Evolutionary conservation across 2,329 filamentous ascomycete genomes (phyloP).

Genomic region (Botrytis medusae): DNA sequence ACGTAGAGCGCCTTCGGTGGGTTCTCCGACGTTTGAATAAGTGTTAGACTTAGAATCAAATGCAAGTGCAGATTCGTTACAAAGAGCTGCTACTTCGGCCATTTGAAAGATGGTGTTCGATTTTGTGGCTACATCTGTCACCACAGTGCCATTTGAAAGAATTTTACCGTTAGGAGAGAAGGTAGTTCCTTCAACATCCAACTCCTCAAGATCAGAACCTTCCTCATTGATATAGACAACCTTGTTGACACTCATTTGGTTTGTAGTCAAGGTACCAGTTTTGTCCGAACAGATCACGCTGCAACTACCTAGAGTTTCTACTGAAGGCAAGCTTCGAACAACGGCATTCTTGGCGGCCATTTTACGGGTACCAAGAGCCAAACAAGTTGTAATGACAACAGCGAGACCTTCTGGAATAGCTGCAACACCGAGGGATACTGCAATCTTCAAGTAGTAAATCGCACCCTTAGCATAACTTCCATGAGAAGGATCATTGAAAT

Average conservation of each 20-base stretch:
- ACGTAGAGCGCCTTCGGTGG: constrained; percentile 90
- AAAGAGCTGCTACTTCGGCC: constrained; percentile 69
- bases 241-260: constrained; percentile 98
- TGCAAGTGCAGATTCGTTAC: constrained; percentile 83
- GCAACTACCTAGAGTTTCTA: constrained; percentile 97
- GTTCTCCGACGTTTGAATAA: constrained; percentile 85
- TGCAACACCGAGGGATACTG: constrained; percentile 94
- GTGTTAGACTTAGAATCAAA: constrained; percentile 74
- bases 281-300: constrained; percentile 99
- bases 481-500: constrained; percentile 93
- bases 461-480: constrained; percentile 94
- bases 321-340: constrained; percentile 91
- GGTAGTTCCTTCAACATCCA: constrained; percentile 89
- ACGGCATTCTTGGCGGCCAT: constrained; percentile 99
- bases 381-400: constrained; percentile 97
- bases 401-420: constrained; percentile 97
- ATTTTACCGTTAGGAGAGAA: constrained; percentile 83
- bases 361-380: constrained; percentile 93
- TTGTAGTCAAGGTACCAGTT: constrained; percentile 95
- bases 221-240: constrained; percentile 77
- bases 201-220: constrained; percentile 75
- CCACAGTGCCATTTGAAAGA: constrained; percentile 62
- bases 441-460: constrained; percentile 99
- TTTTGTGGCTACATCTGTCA: constrained; percentile 66
- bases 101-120: constrained; percentile 82